Evolutionary conservation across 2,329 filamentous ascomycete genomes (phyloP).

Genomic region (Colletotrichum cordylinicola): DNA sequence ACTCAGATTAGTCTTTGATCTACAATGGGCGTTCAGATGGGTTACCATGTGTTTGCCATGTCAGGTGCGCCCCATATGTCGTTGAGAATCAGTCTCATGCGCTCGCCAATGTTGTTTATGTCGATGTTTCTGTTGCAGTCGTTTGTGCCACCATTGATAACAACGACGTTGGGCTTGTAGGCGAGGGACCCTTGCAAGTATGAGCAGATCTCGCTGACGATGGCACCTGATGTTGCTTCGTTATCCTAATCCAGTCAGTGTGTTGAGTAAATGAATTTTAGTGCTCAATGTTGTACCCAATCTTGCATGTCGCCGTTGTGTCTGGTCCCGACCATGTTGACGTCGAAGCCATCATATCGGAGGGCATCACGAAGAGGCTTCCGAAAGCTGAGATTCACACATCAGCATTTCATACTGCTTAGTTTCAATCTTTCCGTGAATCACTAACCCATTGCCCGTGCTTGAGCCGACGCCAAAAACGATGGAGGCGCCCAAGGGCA

Average conservation of each 20-base stretch:
- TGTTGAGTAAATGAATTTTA: rapidly evolving
- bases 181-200: not conserved
- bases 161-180: not conserved
- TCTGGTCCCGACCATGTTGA: not conserved
- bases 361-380: not conserved
- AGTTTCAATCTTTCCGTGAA: rapidly evolving
- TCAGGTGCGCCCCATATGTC: not conserved
- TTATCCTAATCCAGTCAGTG: not conserved
- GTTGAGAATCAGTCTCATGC: not conserved
- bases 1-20: not conserved
- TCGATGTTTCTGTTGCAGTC: not conserved
- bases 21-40: rapidly evolving
- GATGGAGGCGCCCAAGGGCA: not conserved
- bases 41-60: not conserved
- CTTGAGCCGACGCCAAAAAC: not conserved
- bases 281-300: not conserved
- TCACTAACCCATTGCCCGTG: not conserved
- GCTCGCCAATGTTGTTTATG: not conserved
- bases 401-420: not conserved
- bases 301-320: not conserved
- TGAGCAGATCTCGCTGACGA: not conserved
- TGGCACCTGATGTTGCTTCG: not conserved
- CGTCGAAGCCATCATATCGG: not conserved
- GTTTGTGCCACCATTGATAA: not conserved
- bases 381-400: rapidly evolving